Base-by-base conservation (phyloP, 345 rosid species). In the Citrus glauca region DNA sequence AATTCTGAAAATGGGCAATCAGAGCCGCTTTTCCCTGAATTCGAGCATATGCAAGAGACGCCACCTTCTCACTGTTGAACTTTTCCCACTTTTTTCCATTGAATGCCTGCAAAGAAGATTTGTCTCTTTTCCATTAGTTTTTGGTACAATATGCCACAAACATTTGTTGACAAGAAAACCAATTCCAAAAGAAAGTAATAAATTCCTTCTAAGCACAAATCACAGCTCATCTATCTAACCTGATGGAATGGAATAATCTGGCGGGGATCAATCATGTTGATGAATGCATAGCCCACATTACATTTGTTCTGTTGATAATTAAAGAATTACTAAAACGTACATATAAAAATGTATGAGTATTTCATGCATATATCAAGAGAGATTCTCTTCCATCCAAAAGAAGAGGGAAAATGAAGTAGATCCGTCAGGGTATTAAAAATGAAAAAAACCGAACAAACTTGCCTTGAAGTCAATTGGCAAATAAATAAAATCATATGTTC, bases 21-120 rank as follows among this genome's bases (percentile, higher is more conserved):
- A 93, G 95, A 83, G 97, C 95, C 77, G 88, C 66, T 86, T 93
- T 93, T 48, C 97, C 97, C 84, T 93, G 97, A 81, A 93, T 93
- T 56, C 97, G 84, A 83, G 91, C 97, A 87, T 93, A 93, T 17
- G 97, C 92, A 80, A 93, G 95, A 73, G 90, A 86, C 28, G 97
- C 97, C 67, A 93, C 95, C 85, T 93, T 93, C 78, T 93, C 97
- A 77, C 97, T 93, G 80, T 93, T 93, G 84, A 93, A 93, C 82
- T 93, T 93, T 78, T 93, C 97, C 97, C 97, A 93, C 78, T 93
- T 93, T 80, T 93, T 93, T 48, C 97, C 97, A 85, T 90, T 89
- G 69, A 93, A 93, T 62, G 93, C 95, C 97, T 93, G 88, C 77
- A 82, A 78, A 81, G 68, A 24, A 56, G 19, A 6, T 5, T 20